These are phyloP conservation scores for Scytalidium sp. DNA, from an alignment of 2,329 filamentous ascomycete species.

Conservation along the genomic window DNA sequence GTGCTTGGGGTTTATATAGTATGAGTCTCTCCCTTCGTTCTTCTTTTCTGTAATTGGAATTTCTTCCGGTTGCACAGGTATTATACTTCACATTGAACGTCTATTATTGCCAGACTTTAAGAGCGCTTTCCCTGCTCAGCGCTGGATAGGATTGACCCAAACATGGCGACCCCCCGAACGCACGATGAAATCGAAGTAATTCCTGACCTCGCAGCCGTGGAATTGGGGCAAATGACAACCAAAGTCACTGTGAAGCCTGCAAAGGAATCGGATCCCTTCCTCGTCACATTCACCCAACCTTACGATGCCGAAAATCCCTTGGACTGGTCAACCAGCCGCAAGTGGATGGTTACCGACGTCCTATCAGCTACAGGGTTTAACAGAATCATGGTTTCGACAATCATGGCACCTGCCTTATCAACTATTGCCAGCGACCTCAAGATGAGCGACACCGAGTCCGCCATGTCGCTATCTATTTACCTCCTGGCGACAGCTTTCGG, in stretches of 20 bases:
- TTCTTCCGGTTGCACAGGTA: no score
- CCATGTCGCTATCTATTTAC: conserved; percentile 41
- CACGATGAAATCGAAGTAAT: background rate
- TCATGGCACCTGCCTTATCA: conserved; percentile 48
- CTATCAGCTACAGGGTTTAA: conserved; percentile 48
- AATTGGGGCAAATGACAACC: background rate
- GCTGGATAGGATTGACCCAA: no score
- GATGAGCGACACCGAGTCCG: conserved; percentile 45
- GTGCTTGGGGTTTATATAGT: background rate
- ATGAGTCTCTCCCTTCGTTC: background rate
- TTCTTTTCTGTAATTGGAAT: no score
- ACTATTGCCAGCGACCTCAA: conserved; percentile 51
- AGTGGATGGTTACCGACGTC: conserved; percentile 46
- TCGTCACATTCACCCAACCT: conserved; percentile 13
- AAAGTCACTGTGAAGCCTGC: background rate
- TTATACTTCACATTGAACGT: background rate
- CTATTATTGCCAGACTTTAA: no score
- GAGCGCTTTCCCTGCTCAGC: no score
- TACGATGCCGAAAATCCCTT: conserved; percentile 5
- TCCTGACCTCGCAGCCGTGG: background rate
- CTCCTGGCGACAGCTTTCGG: conserved; percentile 45
- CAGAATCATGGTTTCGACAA: conserved; percentile 48
- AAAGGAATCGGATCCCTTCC: conserved; percentile 7
- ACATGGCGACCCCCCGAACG: background rate
- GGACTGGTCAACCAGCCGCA: conserved; percentile 18